Percentiles rank a stretch among this genome's conserved stretches.
These are phyloP conservation scores for Astragalus glycyphyllos DNA, from an alignment of 306 rosid genomes.

Conservation along the genomic window DNA sequence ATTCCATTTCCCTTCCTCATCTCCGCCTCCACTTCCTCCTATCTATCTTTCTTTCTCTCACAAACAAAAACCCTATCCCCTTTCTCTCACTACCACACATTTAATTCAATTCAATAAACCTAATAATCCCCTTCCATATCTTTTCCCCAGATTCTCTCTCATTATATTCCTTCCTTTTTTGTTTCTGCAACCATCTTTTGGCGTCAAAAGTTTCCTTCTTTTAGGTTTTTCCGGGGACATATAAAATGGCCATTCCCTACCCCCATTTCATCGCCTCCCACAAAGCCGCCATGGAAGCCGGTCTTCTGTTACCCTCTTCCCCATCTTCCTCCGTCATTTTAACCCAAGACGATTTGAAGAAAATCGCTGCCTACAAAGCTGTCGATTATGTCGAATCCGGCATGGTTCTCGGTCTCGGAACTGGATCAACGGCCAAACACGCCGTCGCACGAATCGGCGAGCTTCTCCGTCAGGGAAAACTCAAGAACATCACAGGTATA, in stretches of 20 bases:
- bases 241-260: constrained; percentile 59
- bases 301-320: constrained; percentile 55
- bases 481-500: constrained; percentile 68
- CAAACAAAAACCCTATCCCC: constrained; percentile 16
- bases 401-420: constrained; percentile 90
- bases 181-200: background rate
- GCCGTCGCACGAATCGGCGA: constrained; percentile 84
- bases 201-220: background rate
- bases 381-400: constrained; percentile 86
- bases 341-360: constrained; percentile 85
- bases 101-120: too few relatives aligned
- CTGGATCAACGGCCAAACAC: constrained; percentile 88
- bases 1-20: background rate
- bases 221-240: background rate
- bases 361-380: constrained; percentile 90
- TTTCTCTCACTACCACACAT: constrained; percentile 3
- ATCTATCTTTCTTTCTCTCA: background rate
- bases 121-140: too few relatives aligned
- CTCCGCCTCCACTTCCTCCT: constrained; percentile 8
- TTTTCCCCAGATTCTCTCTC: background rate
- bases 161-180: background rate
- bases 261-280: constrained; percentile 61
- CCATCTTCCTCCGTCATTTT: constrained; percentile 57
- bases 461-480: constrained; percentile 72
- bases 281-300: constrained; percentile 68